phyloP scores from a whole-genome alignment of 177 flowering plant genomes.

The Vitis hybrid region DNA sequence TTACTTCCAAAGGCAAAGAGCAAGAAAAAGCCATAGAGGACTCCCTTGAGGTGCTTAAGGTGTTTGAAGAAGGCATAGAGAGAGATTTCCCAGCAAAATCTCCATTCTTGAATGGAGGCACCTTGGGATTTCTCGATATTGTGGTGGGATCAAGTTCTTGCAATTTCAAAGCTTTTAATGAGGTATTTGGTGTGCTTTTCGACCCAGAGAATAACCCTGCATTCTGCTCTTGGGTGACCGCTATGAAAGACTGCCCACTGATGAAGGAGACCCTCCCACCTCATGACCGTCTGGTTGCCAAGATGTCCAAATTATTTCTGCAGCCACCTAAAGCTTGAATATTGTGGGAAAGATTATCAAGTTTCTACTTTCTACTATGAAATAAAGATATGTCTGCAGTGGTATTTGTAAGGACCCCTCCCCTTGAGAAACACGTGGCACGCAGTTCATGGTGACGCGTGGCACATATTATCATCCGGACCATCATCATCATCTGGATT shows the following conservation, averaged over 20 bases:
- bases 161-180: conserved; percentile 11
- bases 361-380: too few species aligned
- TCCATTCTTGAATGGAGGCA: background rate
- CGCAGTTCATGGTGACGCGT: too few species aligned
- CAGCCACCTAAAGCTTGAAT: too few species aligned
- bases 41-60: background rate
- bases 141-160: conserved; percentile 4
- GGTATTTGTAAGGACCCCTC: too few species aligned
- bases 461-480: too few species aligned
- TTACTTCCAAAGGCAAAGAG: conserved; percentile 10
- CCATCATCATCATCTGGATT: too few species aligned
- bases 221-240: conserved; percentile 14
- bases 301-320: background rate
- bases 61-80: conserved; percentile 15
- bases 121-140: conserved; percentile 14
- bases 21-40: conserved; percentile 9
- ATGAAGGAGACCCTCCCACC: conserved; percentile 10
- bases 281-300: conserved; percentile 8
- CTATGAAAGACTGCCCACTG: conserved; percentile 11
- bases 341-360: too few species aligned
- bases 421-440: too few species aligned
- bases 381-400: too few species aligned
- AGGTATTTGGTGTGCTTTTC: conserved; percentile 1
- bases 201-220: conserved; percentile 6
- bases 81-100: conserved; percentile 5